Percentiles rank a stretch among this genome's conserved stretches.
phyloP scores from a whole-genome alignment of 768 basidiomycete genomes.

The Suillus clintonianus region DNA sequence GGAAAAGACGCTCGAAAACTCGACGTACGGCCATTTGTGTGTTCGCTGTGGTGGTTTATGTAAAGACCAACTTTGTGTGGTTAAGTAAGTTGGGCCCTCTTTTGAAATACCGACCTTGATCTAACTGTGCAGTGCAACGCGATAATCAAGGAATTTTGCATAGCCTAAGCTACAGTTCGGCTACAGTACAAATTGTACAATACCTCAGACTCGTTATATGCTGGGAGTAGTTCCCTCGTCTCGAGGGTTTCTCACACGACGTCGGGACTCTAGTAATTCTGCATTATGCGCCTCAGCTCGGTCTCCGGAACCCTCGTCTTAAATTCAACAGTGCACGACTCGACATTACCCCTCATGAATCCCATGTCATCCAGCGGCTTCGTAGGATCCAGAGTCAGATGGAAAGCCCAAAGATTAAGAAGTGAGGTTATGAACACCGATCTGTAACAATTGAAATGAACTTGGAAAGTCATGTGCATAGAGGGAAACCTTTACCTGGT shows the following conservation, averaged over 20 bases:
- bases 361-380: neutral
- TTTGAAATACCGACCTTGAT: neutral
- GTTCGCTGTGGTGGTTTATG: slow-evolving; percentile 17
- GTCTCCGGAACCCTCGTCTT: neutral
- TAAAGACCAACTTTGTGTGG: neutral
- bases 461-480: neutral
- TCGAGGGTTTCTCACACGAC: neutral
- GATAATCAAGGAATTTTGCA: neutral
- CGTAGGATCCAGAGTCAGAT: neutral
- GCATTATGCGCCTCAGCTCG: neutral
- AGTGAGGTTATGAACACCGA: neutral
- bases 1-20: neutral
- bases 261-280: neutral
- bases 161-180: neutral
- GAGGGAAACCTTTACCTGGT: neutral
- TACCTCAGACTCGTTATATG: neutral
- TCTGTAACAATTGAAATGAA: neutral
- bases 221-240: neutral
- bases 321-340: neutral
- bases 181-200: neutral
- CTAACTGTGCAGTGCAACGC: too few species aligned
- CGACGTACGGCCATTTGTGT: slow-evolving; percentile 23
- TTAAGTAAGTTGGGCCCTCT: neutral
- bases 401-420: neutral
- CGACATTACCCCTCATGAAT: neutral